Evolutionary conservation across 2,329 filamentous ascomycete genomes (phyloP), one percentile per base, ranked within the genome.

Genomic region (Paraconiothyrium sp.): DNA sequence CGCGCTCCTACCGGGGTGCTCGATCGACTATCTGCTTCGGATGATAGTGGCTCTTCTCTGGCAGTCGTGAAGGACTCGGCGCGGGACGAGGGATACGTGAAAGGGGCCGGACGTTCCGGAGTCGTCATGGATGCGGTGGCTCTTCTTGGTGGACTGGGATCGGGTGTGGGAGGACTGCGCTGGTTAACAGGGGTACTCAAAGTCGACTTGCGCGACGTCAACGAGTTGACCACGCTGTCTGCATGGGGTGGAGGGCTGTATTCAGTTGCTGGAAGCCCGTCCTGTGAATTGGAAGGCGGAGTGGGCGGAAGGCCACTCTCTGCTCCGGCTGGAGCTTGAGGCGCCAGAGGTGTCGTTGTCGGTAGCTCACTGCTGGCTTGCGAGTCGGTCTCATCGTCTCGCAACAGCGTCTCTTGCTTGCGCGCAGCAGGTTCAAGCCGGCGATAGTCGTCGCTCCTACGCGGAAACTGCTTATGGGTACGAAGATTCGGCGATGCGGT

Each of bases 21-120:
- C 3, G 71, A 68, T 39, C 71, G 68, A 61, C 75, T 75, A 46
- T 70, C 69, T 57, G 72, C 73, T 41, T 79, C 76, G 0, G 78
- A 77, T 27, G 75, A 76, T 5, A 72, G 64, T 10, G 71, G 73
- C 16, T 80, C 78, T 66, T 83, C 82, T 59, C 75, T 73, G 11
- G 82, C 82, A 1, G 82, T 84, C 48, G 73, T 78, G 67, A 83
- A 84, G 0, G 81, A 83, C 30, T 83, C 82, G 35, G 81, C 80
- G 34, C 76, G 63, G 24, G 78, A 81, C 6, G 82, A 84, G 8
- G 81, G 76, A 61, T 78, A 77, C 32, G 72, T 63, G 37, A 73
- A 67, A 6, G 73, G 61, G 6, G 65, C 63, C 2, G 76, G 74
- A 30, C 76, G 76, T 20, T 66, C 61, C 44, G 67, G 64, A 7